These are phyloP conservation scores for Chlamydomonas schloesseri DNA, from an alignment of 139 green algal genomes.

Conservation along the genomic window DNA sequence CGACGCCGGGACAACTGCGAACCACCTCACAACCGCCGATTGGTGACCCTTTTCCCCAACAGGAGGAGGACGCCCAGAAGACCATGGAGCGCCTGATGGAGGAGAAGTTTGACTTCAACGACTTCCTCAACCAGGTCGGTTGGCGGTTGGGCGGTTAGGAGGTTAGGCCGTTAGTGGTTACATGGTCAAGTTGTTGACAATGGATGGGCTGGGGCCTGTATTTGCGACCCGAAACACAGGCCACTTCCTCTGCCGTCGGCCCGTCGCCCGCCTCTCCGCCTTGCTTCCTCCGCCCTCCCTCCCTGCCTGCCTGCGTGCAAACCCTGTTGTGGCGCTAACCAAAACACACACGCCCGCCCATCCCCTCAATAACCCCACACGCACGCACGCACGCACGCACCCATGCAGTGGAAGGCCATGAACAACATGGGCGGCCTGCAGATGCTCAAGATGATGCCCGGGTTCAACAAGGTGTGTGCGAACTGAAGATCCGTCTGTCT, in stretches of 20 bases:
- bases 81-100: conserved; percentile 84
- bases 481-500: background rate
- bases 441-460: conserved; percentile 97
- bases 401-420: conserved; percentile 88
- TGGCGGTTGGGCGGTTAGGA: background rate
- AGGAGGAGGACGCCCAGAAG: conserved; percentile 86
- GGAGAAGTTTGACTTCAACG: conserved; percentile 99
- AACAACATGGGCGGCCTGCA: conserved; percentile 92
- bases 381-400: too few species aligned
- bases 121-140: conserved; percentile 90
- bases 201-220: too few species aligned
- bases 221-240: too few species aligned
- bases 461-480: conserved; percentile 72
- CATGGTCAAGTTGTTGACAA: too few species aligned
- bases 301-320: too few species aligned
- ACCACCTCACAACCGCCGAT: too few species aligned
- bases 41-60: too few species aligned
- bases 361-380: background rate
- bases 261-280: too few species aligned
- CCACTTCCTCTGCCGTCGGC: too few species aligned
- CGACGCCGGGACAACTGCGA: too few species aligned
- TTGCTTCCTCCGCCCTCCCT: too few species aligned
- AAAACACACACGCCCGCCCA: too few species aligned
- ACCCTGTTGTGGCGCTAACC: background rate
- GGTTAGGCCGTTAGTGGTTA: background rate